Evolutionary conservation across 2,329 filamentous ascomycete species (phyloP).

Genomic region (Raffaelea arxii): DNA sequence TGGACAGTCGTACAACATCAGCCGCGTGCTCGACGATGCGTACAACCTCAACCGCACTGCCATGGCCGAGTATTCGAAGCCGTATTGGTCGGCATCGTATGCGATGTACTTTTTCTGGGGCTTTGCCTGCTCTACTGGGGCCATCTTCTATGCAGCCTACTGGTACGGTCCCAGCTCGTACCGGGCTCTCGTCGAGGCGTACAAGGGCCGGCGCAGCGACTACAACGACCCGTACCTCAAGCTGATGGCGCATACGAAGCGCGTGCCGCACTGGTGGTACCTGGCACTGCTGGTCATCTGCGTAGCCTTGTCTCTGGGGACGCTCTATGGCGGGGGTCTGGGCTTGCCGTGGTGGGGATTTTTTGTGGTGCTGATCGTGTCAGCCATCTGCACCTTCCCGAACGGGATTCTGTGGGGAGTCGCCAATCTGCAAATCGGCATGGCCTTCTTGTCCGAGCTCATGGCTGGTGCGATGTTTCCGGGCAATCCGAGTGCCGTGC

Average conservation of each 20-base stretch:
- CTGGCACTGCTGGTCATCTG: conserved; percentile 21
- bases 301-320: conserved; percentile 25
- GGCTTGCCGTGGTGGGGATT: conserved; percentile 33
- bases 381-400: conserved; percentile 27
- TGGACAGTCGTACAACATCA: conserved; percentile 29
- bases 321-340: conserved; percentile 25
- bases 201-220: conserved; percentile 14
- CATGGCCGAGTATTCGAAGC: conserved; percentile 26
- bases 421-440: conserved; percentile 22
- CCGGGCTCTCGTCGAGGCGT: conserved; percentile 32
- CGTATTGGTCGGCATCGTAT: conserved; percentile 30
- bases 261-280: conserved; percentile 13
- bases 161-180: conserved; percentile 28
- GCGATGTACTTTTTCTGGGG: conserved; percentile 24
- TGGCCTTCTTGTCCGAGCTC: conserved; percentile 35
- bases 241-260: conserved; percentile 11
- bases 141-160: conserved; percentile 19
- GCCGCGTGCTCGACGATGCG: conserved; percentile 26
- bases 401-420: conserved; percentile 24
- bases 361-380: conserved; percentile 25
- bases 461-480: conserved; percentile 37
- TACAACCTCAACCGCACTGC: conserved; percentile 24
- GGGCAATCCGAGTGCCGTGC: conserved; percentile 21
- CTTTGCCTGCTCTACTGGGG: conserved; percentile 22
- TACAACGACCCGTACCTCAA: conserved; percentile 22